Conservation (phyloP, 2,329 filamentous ascomycete species). For the Erysiphe neolycopersici region DNA sequence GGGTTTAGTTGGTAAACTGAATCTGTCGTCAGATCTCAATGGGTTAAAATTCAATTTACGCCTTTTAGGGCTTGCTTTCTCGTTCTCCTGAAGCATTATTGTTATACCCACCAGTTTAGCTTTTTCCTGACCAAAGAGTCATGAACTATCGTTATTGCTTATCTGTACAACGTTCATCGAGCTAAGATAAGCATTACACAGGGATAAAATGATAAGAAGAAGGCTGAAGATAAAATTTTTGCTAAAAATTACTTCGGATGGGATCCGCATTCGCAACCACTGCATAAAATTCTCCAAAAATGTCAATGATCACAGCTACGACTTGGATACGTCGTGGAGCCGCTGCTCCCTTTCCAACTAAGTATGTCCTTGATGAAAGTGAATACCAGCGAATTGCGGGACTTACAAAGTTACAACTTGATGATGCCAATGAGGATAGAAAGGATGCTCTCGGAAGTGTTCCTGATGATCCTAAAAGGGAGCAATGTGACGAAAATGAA, state of each 20-base stretch:
- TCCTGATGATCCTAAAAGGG: constrained; percentile 14
- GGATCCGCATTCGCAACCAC: neutral
- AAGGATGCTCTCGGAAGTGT: constrained; percentile 23
- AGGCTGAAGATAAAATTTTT: neutral
- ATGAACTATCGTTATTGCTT: neutral
- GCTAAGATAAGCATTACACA: constrained; percentile 3
- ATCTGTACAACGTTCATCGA: neutral
- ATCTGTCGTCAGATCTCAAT: constrained; percentile 26
- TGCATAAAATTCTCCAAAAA: constrained; percentile 2
- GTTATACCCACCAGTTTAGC: neutral
- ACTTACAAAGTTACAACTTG: constrained; percentile 34
- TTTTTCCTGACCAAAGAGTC: too few species aligned
- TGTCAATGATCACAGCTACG: constrained; percentile 29
- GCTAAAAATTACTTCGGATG: neutral
- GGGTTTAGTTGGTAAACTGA: constrained; percentile 15
- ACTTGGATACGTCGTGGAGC: constrained; percentile 31
- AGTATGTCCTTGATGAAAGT: constrained; percentile 29
- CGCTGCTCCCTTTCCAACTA: constrained; percentile 28
- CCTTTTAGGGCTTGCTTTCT: constrained; percentile 27
- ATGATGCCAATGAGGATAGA: constrained; percentile 74
- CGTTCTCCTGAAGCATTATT: constrained; percentile 17
- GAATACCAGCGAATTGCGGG: constrained; percentile 31
- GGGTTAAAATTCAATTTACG: constrained; percentile 36
- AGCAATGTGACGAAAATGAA: constrained; percentile 12
- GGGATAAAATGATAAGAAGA: constrained; percentile 1